Evolutionary conservation across 805 yeast species (phyloP), one percentile per base, ranked within the genome.

Genomic region (Starmerella davenportii): DNA sequence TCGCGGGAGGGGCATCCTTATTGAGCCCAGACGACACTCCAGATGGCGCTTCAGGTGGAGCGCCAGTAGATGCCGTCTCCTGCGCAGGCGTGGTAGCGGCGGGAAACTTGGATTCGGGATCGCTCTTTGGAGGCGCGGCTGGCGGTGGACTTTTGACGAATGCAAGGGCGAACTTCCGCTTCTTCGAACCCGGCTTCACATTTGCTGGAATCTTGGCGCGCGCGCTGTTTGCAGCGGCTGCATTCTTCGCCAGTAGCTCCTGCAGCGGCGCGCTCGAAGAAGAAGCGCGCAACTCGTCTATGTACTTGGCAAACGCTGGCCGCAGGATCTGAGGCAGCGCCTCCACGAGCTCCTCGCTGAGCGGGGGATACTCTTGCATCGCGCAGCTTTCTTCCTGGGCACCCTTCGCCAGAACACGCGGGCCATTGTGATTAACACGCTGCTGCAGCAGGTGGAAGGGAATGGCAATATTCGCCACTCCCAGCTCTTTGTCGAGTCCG

Each of bases 401-500:
- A 14, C 32, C 19, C 19, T 29, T 29, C 5, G 32, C 5, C 5
- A 29, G 32, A 29, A 15, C 32, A 9, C 19, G 16, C 9, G 32
- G 32, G 9, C 32, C 32, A 14, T 29, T 29, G 8, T 45, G 40
- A 4, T 45, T 76, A 34, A 44, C 42, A 3, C 50, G 40, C 34
- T 51, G 54, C 36, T 82, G 94, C 28, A 90, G 62, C 41, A 90
- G 62, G 57, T 87, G 93, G 33, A 92, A 64, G 2, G 99, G 98
- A 21, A 90, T 82, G 0, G 93, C 72, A 2, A 85, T 69, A 21
- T 85, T 77, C 36, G 84, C 59, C 54, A 87, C 63, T 9, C 87
- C 85, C 55, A 82, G 78, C 56, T 90, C 99, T 51, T 77, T 80
- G 51, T 87, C 96, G 38, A 90, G 62, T 0, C 98, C 98, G 35